phyloP scores from a whole-genome alignment of 2,329 filamentous ascomycete genomes.

The Alternaria triticina region DNA sequence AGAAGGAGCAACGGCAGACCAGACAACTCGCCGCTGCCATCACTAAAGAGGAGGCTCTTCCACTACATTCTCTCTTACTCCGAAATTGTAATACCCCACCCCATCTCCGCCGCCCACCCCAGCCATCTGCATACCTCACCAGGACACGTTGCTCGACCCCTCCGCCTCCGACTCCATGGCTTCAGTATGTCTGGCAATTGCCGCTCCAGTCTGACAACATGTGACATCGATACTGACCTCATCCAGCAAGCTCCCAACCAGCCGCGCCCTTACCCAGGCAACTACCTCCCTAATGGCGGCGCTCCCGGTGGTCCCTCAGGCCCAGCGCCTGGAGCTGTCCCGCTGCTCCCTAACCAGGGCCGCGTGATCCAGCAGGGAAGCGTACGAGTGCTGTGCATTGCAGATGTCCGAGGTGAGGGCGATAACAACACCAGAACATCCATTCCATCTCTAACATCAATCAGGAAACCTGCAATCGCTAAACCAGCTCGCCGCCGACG shows the following conservation, averaged over 20 bases:
- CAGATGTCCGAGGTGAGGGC: slow-evolving; percentile 58
- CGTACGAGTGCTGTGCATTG: slow-evolving; percentile 58
- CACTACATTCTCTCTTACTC: slow-evolving; percentile 19
- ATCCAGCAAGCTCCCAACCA: slow-evolving; percentile 57
- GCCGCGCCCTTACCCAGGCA: slow-evolving; percentile 57
- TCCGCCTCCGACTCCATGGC: slow-evolving; percentile 41
- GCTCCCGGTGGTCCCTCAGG: slow-evolving; percentile 49
- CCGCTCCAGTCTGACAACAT: slow-evolving; percentile 8
- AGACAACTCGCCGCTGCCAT: slow-evolving; percentile 35
- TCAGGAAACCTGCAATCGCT: slow-evolving; percentile 94
- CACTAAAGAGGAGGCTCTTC: slow-evolving; percentile 30
- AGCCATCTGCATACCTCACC: slow-evolving; percentile 17
- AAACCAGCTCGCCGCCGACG: slow-evolving; percentile 94
- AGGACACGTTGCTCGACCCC: slow-evolving; percentile 29
- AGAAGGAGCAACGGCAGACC: slow-evolving; percentile 28
- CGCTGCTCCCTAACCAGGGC: slow-evolving; percentile 60
- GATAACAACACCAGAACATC: background rate
- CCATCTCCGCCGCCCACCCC: slow-evolving; percentile 7
- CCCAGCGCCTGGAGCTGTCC: slow-evolving; percentile 52
- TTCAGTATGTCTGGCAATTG: slow-evolving; percentile 37
- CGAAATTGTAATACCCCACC: slow-evolving; percentile 11
- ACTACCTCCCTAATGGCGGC: slow-evolving; percentile 56
- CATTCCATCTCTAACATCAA: slow-evolving; percentile 11
- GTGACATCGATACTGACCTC: slow-evolving; percentile 29
- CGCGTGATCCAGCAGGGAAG: slow-evolving; percentile 58